Evolutionary conservation across 2,329 filamentous ascomycete genomes (phyloP), one percentile per base, ranked within the genome.

Genomic region (Aspergillus chevalieri): DNA sequence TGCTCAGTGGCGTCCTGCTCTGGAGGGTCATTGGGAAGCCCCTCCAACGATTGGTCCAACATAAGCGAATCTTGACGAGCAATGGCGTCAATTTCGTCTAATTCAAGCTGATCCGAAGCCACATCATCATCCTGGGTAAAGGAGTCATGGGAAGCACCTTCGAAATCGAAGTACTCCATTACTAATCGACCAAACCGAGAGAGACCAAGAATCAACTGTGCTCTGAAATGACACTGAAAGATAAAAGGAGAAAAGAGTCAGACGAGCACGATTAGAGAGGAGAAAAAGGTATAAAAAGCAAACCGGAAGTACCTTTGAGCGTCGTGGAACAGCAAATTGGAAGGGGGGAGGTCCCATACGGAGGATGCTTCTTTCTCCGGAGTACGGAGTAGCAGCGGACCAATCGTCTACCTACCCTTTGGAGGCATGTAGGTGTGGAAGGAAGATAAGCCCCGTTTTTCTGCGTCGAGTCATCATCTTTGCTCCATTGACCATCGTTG

Each of bases 121-220:
- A 67, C 57, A 53, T 74, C 71, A 47, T 72, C 68, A 21, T 70
- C 66, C 44, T 60, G 64, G 24, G 56, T 55, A 26, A 66, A 60
- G 24, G 67, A 66, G 47, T 62, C 64, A 47, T 65, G 65, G 17
- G 72, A 71, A 30, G 73, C 73, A 49, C 71, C 67, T 52, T 75
- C 71, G 52, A 75, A 75, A 52, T 75, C 66, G 54, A 75, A 75
- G 59, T 73, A 75, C 57, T 75, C 73, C 73, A 75, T 73, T 33
- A 9, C 19, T 17, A n/a, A n/a, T 44, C 38, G 22, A 33, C 24
- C 30, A 44, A 47, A 6, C 22, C n/a, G 6, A 28, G 15, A 17
- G 14, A 34, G 15, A 19, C 4, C n/a, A 14, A 4, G 24, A 17
- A 26, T 44, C 21, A 43, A 43, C 14, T 2, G 19, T 22, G 41